These are phyloP conservation scores for Pichia phayaonensis DNA, from an alignment of 805 yeast species.

Conservation along the genomic window DNA sequence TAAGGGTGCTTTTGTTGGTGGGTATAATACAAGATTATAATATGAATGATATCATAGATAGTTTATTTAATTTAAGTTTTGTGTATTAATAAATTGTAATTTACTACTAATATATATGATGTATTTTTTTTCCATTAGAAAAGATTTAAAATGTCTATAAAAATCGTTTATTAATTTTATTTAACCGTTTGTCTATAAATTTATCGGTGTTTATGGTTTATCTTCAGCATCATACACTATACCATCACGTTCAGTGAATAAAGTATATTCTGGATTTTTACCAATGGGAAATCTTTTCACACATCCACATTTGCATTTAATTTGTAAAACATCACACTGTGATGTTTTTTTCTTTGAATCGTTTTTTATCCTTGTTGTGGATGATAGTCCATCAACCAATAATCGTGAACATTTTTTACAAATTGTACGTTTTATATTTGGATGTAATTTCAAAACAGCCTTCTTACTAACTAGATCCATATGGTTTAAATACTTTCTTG, in stretches of 20 bases:
- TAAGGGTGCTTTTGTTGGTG: constrained; percentile 3
- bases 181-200: too few species aligned
- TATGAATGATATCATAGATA: background rate
- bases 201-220: background rate
- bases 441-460: constrained; percentile 57
- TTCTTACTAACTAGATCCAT: constrained; percentile 59
- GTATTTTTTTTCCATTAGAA: background rate
- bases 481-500: constrained; percentile 47
- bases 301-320: constrained; percentile 47
- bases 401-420: constrained; percentile 61
- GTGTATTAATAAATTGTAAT: background rate
- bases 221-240: constrained; percentile 14
- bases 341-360: constrained; percentile 26
- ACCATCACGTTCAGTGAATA: constrained; percentile 38
- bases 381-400: constrained; percentile 41
- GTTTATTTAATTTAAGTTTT: background rate
- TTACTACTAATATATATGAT: background rate
- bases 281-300: constrained; percentile 60
- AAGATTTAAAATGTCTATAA: background rate
- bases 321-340: constrained; percentile 40
- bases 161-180: too few species aligned
- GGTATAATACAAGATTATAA: background rate
- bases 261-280: constrained; percentile 36
- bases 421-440: constrained; percentile 54
- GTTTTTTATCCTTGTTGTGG: constrained; percentile 35